Base-by-base conservation (phyloP, 768 basidiomycete genomes). In the Amanita thiersii region DNA sequence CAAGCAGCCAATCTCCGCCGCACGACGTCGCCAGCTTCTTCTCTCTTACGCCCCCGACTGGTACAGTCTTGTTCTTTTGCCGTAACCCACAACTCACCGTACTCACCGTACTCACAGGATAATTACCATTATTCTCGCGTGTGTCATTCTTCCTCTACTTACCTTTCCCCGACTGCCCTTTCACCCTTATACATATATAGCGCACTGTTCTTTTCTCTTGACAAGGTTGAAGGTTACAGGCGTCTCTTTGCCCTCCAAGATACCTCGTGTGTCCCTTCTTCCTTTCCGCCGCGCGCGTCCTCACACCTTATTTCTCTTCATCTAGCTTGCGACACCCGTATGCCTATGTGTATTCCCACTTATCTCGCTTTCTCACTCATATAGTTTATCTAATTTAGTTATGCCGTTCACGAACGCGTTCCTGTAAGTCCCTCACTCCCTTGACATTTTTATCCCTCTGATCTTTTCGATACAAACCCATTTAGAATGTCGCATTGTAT, bases 161-260 rank as follows among this genome's bases (percentile, higher is more conserved):
- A 42, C 34, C 4, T 10, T 34, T 34, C 14, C 4, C 23, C 30
- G 2, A 12, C 24, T 25, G 28, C 37, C 43, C 38, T 39, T 30
- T 29, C 14, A 5, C 28, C 14, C 15, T 3, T 54, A 86, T n/a
- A n/a, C n/a, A n/a, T n/a, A n/a, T n/a, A n/a, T n/a, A n/a, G 87
- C 19, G 75, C 59, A 1, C 39, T 71, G 1, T 85, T 86, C 59
- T 77, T 77, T 54, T 68, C 72, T 8, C 60, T 89, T 12, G 68
- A 86, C 52, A 57, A 61, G n/a, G 62, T 89, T 7, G 64, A 77
- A 39, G 86, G 86, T 5, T 92, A 79, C 61, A 70, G 79, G 56
- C 65, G 91, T 45, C 69, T 73, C 29, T 94, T 94, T 59, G 89
- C 86, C 1, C 61, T 91, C 17, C 60, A 69, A 30, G 90, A 94